These are phyloP conservation scores for Didymella glomerata DNA, from an alignment of 2,329 filamentous ascomycete species.

Conservation along the genomic window DNA sequence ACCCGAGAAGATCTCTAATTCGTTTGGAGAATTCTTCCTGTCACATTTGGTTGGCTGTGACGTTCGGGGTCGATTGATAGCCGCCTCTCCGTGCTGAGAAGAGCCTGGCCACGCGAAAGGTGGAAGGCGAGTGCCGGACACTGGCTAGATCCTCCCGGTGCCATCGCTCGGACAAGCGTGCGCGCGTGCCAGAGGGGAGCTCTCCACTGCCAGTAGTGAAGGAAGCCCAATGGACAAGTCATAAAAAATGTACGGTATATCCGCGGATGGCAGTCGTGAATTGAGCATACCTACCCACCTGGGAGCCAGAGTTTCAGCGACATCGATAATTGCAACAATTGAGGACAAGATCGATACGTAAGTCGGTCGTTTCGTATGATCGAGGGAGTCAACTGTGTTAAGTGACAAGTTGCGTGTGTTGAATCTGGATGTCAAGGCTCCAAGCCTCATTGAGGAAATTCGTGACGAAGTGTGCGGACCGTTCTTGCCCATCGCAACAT, in stretches of 20 bases:
- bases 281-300: not conserved
- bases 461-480: slow-evolving; percentile 11
- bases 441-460: slow-evolving; percentile 7
- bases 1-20: slow-evolving; percentile 6
- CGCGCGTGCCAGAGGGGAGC: not conserved
- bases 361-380: not conserved
- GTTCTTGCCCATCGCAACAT: slow-evolving; percentile 3
- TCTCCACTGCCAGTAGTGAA: not conserved
- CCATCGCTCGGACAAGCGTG: not conserved
- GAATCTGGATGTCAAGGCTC: not conserved
- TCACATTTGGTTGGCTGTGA: not conserved
- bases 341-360: too few relatives aligned
- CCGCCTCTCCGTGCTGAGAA: not conserved
- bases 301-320: not conserved
- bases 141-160: not conserved
- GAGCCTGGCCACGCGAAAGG: not conserved
- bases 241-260: not conserved
- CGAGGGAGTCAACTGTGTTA: not conserved
- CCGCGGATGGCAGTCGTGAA: not conserved
- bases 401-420: not conserved
- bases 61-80: not conserved
- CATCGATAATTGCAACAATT: not conserved
- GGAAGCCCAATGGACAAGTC: not conserved
- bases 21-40: not conserved
- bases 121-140: not conserved